Percentiles rank a stretch among this genome's conserved stretches.
phyloP scores from a whole-genome alignment of 2,329 filamentous ascomycete genomes.

The Westerdykella ornata region DNA sequence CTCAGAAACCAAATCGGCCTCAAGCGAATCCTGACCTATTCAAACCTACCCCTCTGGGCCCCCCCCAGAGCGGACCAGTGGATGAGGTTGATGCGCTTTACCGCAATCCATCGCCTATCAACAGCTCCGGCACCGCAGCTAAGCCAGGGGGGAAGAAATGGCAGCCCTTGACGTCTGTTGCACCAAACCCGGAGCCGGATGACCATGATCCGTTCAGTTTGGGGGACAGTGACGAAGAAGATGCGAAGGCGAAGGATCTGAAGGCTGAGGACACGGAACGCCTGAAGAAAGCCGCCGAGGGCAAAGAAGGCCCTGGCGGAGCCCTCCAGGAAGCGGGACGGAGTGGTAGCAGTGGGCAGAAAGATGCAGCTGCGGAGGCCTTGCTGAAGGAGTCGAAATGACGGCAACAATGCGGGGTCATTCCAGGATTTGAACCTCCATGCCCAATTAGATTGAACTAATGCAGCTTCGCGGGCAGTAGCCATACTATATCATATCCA shows the following conservation, averaged over 20 bases:
- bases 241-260: constrained; percentile 60
- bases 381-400: constrained; percentile 37
- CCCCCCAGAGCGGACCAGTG: constrained; percentile 54
- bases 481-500: too few species aligned
- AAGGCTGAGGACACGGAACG: constrained; percentile 48
- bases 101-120: constrained; percentile 32
- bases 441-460: too few species aligned
- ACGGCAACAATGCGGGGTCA: not conserved
- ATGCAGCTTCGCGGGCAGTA: too few species aligned
- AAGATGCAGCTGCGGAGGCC: constrained; percentile 43
- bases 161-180: constrained; percentile 84
- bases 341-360: constrained; percentile 40
- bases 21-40: constrained; percentile 74
- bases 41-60: constrained; percentile 55
- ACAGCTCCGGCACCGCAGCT: constrained; percentile 18
- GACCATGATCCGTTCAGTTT: constrained; percentile 95
- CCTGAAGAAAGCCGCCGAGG: constrained; percentile 45
- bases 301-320: constrained; percentile 20
- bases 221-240: constrained; percentile 88
- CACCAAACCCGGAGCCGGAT: constrained; percentile 71
- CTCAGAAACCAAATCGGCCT: constrained; percentile 55
- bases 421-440: not conserved
- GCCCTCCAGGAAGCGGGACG: constrained; percentile 36
- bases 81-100: constrained; percentile 77
- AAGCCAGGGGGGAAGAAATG: constrained; percentile 72